Base-by-base conservation (phyloP, 805 yeast genomes). In the Starmerella geochares region DNA sequence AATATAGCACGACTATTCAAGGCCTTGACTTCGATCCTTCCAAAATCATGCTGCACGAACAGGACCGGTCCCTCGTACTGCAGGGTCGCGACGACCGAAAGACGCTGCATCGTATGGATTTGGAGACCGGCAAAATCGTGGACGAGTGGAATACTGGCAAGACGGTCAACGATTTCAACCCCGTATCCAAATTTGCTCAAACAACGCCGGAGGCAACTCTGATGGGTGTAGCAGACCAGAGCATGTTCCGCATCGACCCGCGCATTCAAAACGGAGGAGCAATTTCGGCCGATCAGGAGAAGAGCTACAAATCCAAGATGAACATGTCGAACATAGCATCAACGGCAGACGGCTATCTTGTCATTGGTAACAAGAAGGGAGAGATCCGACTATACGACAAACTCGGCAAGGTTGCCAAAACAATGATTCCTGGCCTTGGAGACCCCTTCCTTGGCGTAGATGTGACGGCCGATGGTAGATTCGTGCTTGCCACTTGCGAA, bases 351-450 rank as follows among this genome's bases (percentile, higher is more conserved):
- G 95, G 96, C 1, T 73, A 73, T 58, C 68, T 85, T 48, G 95
- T 90, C 0, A 82, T 83, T 21, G 90, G 88, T 1, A 78, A 88
- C 11, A 67, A 68, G 14, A 78, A 73, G 50, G 96, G 96, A 60
- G 88, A 80, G 49, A 76, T 87, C 40, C 74, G 86, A 53, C 70
- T 87, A 37, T 86, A 76, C 62, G 85, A 86, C 64, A 69, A 75
- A 51, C 60, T 86, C 13, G 95, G 95, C 13, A 72, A 76, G 50
- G 76, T 75, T 57, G 95, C 95, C 1, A 84, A 83, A 68, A 80
- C 92, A 1, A 72, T 76, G 21, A 67, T 87, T 28, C 95, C 95
- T 2, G 86, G 92, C 0, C 68, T 86, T 33, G 95, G 95, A 23
- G 94, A 86, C 58, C 69, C 78, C 2, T 76, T 83, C 46, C 66